phyloP scores from a whole-genome alignment of 2,329 filamentous ascomycete species.

The Aspergillus ochraceus region DNA sequence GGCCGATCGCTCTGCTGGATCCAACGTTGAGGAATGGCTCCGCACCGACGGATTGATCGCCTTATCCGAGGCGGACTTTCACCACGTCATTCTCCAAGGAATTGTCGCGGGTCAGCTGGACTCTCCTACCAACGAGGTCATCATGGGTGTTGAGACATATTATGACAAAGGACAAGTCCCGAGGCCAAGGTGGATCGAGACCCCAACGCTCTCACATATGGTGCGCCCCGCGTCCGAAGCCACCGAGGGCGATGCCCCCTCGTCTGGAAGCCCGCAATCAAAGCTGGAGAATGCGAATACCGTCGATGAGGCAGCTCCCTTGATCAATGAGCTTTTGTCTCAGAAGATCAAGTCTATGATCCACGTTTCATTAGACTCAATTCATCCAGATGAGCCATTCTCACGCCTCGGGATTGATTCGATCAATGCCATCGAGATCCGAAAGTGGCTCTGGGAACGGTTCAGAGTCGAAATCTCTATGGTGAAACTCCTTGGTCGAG shows the following conservation, averaged over 20 bases:
- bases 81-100: neutral
- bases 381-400: neutral
- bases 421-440: neutral
- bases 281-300: neutral
- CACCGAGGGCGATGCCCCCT: neutral
- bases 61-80: neutral
- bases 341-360: neutral
- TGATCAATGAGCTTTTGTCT: neutral
- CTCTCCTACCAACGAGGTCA: neutral
- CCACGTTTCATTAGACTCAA: neutral
- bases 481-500: neutral
- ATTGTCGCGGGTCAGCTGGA: neutral
- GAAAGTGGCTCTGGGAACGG: neutral
- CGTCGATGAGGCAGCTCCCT: neutral
- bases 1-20: neutral
- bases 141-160: neutral
- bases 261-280: neutral
- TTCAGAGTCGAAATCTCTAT: neutral
- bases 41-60: neutral
- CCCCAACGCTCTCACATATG: neutral
- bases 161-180: neutral
- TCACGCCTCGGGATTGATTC: neutral
- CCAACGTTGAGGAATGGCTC: neutral
- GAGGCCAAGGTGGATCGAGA: neutral
- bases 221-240: neutral